Evolutionary conservation across 352 stramenopile species (phyloP), one percentile per base, ranked within the genome.

Genomic region (Globisporangium spinosum): DNA sequence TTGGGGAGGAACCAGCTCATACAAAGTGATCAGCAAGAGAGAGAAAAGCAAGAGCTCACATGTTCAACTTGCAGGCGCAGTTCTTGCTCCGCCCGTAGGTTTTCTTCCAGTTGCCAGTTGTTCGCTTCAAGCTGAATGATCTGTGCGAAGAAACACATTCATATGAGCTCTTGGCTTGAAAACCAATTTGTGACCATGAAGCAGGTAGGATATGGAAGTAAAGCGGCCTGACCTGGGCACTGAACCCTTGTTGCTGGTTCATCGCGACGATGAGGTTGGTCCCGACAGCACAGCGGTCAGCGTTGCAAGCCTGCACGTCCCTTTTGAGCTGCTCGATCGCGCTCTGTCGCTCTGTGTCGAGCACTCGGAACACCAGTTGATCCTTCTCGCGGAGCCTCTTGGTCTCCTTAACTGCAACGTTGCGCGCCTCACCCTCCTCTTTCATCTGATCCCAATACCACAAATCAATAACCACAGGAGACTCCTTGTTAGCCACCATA

Each of bases 381-480:
- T 76, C 58, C 49, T 84, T 83, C 57, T 91, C 78, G 5, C 75
- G 73, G 25, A 83, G 64, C 29, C 73, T 73, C 32, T 70, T 73
- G 23, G 74, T 61, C 56, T 91, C 78, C 12, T 78, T 67, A 9
- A 71, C 66, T 20, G 63, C 57, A 3, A 73, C 68, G 2, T 69
- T 73, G 3, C 87, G 78, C 0, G 69, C 47, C 40, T 87, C 74
- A 1, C 68, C 66, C 8, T 90, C 78, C 12, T 61, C 45, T 47
- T 70, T 70, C 15, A 70, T 70, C 75, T 81, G 9, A n/a, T 34
- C 3, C 15, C 51, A 34, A 34, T 57, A 3, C 3, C 8, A 17
- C 15, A 32, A 34, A 9, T 25, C 32, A 35, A 35, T 35, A 10
- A 35, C 32, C 32, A 35, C 32, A 35, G 32, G 32, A n/a, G 3